Evolutionary conservation across 2,329 filamentous ascomycete species (phyloP), one percentile per base, ranked within the genome.

Genomic region (Cadophora gregata): DNA sequence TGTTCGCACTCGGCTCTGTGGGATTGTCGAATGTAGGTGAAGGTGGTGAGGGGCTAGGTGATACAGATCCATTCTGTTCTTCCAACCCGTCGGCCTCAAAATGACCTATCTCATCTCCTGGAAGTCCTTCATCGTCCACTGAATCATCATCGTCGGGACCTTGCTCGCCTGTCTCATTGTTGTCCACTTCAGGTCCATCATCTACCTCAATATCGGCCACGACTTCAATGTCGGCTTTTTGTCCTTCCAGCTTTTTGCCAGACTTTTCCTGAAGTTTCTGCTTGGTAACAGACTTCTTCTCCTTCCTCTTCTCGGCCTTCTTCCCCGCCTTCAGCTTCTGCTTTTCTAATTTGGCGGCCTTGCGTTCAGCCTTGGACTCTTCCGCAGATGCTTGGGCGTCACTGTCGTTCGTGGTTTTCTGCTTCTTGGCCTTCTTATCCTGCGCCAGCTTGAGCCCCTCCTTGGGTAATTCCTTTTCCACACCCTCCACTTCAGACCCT

Each of bases 21-120:
- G 84, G 79, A 62, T 79, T 80, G 75, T 93, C 90, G 72, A 89
- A 89, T 2, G 83, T 81, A 27, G 88, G 86, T 8, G 90, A 92
- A 55, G 82, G 80, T n/a, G 83, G 81, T 31, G 83, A 80, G 59
- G 87, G 84, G 33, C 82, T 81, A 38, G 82, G 81, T 16, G 82
- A 79, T 62, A 68, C 50, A 24, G 73, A 72, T 77, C 63, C 81
- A 79, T 59, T 79, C 79, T 21, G 66, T 36, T 82, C 79, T 33
- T 79, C 79, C 42, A 88, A 80, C 8, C 82, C 81, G 8, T 79
- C 76, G 16, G 82, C 81, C 70, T 86, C 83, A 55, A 85, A 80
- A 38, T 76, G 76, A 29, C 76, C 79, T 63, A 84, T 79, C 64
- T 79, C 77, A 60, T 74, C 72, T 29, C 66, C 75, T 50, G 73